Percentiles rank a stretch among this genome's conserved stretches.
phyloP scores from a whole-genome alignment of 208 protist genomes.

The Spongospora subterranea region DNA sequence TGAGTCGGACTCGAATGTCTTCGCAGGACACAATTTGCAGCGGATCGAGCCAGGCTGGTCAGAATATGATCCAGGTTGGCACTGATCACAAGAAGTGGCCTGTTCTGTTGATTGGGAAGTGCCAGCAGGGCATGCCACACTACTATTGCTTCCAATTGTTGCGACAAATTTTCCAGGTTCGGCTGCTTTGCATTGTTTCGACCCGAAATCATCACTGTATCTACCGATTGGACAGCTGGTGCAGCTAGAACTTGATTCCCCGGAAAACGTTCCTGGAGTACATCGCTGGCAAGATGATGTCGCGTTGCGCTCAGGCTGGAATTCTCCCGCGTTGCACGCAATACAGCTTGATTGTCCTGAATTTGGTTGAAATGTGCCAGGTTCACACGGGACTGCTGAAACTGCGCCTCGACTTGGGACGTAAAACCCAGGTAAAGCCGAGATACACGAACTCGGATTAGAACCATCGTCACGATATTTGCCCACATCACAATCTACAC shows the following conservation, averaged over 20 bases:
- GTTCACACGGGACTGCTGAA: neutral
- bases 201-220: neutral
- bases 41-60: neutral
- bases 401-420: neutral
- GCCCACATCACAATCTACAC: neutral
- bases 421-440: neutral
- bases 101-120: neutral
- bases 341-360: neutral
- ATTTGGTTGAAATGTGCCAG: constrained; percentile 30
- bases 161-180: neutral
- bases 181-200: neutral
- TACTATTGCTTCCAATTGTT: neutral
- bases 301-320: neutral
- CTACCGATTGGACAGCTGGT: neutral
- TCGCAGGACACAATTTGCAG: neutral
- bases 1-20: neutral
- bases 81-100: neutral
- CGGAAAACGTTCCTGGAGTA: neutral
- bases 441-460: neutral
- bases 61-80: neutral
- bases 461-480: neutral
- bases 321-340: neutral
- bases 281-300: neutral
- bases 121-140: constrained; percentile 43
- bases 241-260: neutral